A percentile compares a stretch with the other conserved stretches of the same genome.
Evolutionary conservation across 139 green algal species (phyloP).

Genomic region (Ettlia oleoabundans): DNA sequence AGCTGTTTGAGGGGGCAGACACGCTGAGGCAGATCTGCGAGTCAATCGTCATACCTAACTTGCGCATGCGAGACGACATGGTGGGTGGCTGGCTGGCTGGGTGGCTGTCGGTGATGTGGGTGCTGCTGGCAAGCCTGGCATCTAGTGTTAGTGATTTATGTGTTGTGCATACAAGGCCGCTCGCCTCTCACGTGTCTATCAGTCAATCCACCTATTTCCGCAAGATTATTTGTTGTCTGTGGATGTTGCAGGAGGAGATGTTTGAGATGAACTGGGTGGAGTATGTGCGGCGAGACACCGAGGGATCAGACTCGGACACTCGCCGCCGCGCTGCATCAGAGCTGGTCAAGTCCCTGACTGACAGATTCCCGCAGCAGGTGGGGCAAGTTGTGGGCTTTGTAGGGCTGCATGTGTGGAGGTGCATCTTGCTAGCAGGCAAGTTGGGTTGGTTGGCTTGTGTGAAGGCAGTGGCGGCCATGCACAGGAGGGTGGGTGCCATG

Average conservation of each 20-base stretch:
- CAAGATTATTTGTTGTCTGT: too few species aligned
- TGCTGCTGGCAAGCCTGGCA: too few species aligned
- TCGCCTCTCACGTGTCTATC: too few species aligned
- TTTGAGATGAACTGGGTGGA: conserved; percentile 97
- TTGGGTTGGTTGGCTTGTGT: too few species aligned
- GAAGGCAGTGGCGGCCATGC: too few species aligned
- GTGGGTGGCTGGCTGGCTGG: not conserved
- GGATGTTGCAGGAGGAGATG: conserved; percentile 88
- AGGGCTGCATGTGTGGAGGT: too few species aligned
- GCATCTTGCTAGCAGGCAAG: too few species aligned
- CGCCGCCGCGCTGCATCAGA: conserved; percentile 90
- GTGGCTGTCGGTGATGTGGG: not conserved
- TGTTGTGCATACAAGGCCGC: too few species aligned
- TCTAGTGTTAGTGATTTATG: too few species aligned
- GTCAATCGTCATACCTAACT: conserved; percentile 90
- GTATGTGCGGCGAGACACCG: conserved; percentile 94
- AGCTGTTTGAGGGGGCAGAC: conserved; percentile 74
- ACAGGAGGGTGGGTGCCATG: too few species aligned
- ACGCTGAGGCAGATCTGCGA: conserved; percentile 82
- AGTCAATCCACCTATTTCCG: too few species aligned
- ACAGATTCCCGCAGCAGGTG: conserved; percentile 80
- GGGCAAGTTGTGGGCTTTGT: too few species aligned
- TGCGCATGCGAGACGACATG: conserved; percentile 63
- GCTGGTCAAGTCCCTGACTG: conserved; percentile 85
- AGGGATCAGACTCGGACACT: conserved; percentile 96